Conservation (phyloP, 768 basidiomycete species). For the Trametes meyenii region DNA sequence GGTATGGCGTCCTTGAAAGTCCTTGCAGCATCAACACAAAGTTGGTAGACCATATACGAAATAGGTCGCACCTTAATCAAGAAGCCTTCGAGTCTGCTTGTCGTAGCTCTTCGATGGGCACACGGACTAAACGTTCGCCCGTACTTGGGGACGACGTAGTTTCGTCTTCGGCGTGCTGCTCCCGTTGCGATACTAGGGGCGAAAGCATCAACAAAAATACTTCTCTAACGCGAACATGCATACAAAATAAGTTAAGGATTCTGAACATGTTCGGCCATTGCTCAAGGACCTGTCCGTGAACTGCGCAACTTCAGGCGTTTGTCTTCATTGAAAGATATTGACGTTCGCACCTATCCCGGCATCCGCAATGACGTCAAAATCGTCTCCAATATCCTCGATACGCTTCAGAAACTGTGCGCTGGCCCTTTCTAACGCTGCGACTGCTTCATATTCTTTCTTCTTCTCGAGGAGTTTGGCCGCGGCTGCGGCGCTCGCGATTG, state of each 20-base stretch:
- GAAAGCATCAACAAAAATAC: neutral
- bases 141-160: conserved; percentile 25
- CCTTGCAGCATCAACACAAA: too few relatives aligned
- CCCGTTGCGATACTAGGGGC: conserved; percentile 52
- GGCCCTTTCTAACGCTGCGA: conserved; percentile 69
- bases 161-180: conserved; percentile 36
- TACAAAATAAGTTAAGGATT: conserved; percentile 70
- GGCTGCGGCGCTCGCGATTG: conserved; percentile 50
- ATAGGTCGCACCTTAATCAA: neutral
- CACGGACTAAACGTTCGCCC: conserved; percentile 72
- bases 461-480: conserved; percentile 66
- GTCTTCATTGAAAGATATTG: neutral
- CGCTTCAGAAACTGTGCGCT: conserved; percentile 66
- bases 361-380: conserved; percentile 77
- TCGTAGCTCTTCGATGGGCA: conserved; percentile 70
- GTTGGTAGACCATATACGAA: too few relatives aligned
- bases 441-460: conserved; percentile 81
- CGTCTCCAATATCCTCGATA: conserved; percentile 67
- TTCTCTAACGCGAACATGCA: conserved; percentile 28
- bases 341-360: conserved; percentile 62
- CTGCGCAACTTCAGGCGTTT: conserved; percentile 39
- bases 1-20: too few relatives aligned
- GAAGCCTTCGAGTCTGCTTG: conserved; percentile 26
- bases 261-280: conserved; percentile 87
- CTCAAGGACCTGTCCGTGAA: conserved; percentile 74